Evolutionary conservation across 2,329 filamentous ascomycete species (phyloP).

Genomic region (Curvularia eragrostidis): DNA sequence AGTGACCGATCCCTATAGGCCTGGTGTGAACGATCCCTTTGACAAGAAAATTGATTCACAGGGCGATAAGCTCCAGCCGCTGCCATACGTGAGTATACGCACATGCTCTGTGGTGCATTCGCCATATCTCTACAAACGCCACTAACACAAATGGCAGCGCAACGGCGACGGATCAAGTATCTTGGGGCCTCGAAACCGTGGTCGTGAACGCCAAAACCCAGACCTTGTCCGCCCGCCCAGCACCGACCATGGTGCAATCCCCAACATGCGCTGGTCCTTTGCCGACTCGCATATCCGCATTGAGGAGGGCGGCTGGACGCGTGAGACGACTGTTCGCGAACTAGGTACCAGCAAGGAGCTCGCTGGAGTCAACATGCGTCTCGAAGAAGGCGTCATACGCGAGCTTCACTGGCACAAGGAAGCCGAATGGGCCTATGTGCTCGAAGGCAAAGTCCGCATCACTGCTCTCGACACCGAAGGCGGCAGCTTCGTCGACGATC

Average conservation of each 20-base stretch:
- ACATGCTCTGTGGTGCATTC: background rate
- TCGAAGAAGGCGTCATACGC: slow-evolving; percentile 74
- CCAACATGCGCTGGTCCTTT: slow-evolving; percentile 73
- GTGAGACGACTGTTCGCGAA: slow-evolving; percentile 73
- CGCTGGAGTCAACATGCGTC: slow-evolving; percentile 79
- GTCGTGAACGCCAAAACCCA: slow-evolving; percentile 72
- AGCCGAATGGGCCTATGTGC: slow-evolving; percentile 78
- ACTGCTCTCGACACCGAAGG: slow-evolving; percentile 78
- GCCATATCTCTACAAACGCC: background rate
- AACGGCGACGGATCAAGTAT: slow-evolving; percentile 68
- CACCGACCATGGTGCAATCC: slow-evolving; percentile 73
- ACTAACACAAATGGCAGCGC: slow-evolving; percentile 35
- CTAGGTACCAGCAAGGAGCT: slow-evolving; percentile 71
- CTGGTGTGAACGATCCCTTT: slow-evolving; percentile 65
- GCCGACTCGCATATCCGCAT: slow-evolving; percentile 57
- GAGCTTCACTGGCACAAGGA: slow-evolving; percentile 85
- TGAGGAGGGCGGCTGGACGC: slow-evolving; percentile 78
- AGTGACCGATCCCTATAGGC: slow-evolving; percentile 62
- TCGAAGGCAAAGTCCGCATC: slow-evolving; percentile 73
- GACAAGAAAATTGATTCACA: slow-evolving; percentile 69
- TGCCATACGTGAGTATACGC: slow-evolving; percentile 57
- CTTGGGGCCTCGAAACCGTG: slow-evolving; percentile 72
- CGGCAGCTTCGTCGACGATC: slow-evolving; percentile 77
- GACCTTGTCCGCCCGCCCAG: slow-evolving; percentile 74
- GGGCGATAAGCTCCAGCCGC: slow-evolving; percentile 66